Conservation (phyloP, 371 early-diverging fungal genomes). For the Synchytrium microbalum region DNA sequence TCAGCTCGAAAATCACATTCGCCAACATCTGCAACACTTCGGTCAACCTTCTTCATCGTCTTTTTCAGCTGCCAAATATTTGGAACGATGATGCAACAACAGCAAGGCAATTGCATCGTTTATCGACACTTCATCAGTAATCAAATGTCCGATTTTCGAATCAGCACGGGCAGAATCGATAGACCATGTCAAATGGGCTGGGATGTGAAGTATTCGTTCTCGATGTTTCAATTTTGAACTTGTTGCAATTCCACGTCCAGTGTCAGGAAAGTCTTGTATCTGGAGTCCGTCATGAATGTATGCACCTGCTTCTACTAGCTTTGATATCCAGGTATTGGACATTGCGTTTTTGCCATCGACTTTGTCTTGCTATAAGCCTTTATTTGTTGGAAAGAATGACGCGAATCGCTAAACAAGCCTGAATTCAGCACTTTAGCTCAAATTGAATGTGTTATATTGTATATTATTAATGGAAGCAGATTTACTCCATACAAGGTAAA, state of each 20-base stretch:
- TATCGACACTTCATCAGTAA: background rate
- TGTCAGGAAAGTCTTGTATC: slow-evolving; percentile 3
- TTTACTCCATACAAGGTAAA: too few relatives aligned
- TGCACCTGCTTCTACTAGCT: too few relatives aligned
- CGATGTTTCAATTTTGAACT: background rate
- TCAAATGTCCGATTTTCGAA: background rate
- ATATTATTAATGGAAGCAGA: too few relatives aligned
- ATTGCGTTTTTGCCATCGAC: too few relatives aligned
- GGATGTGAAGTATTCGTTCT: background rate
- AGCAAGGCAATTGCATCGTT: background rate
- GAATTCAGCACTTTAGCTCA: too few relatives aligned
- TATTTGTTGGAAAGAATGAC: too few relatives aligned
- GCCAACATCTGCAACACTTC: slow-evolving; percentile 1
- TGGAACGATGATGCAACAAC: background rate
- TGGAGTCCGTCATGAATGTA: too few relatives aligned
- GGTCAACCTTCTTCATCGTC: background rate
- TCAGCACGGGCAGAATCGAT: background rate
- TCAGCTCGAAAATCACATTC: slow-evolving; percentile 14
- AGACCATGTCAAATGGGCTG: background rate
- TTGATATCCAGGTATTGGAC: too few relatives aligned
- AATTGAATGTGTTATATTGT: too few relatives aligned
- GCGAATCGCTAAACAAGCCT: too few relatives aligned
- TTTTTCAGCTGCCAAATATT: background rate
- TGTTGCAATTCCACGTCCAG: slow-evolving; percentile 2
- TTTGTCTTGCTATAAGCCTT: too few relatives aligned